Evolutionary conservation across 2,329 filamentous ascomycete species (phyloP), one percentile per base, ranked within the genome.

Genomic region (Ascochyta koolunga): DNA sequence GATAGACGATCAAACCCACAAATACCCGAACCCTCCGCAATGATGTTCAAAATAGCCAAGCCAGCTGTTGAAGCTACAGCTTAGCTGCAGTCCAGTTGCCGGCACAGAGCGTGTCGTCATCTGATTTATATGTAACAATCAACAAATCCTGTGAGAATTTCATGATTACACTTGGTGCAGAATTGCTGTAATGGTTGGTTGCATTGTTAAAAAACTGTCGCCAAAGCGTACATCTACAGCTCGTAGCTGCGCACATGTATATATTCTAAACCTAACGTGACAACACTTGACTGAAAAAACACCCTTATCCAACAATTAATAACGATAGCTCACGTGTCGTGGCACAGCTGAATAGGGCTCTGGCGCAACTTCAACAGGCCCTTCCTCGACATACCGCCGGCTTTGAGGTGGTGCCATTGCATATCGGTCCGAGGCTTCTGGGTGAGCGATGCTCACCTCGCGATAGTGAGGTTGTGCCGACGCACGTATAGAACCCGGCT

Each of bases 371-470:
- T 73, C 69, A 29, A 66, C 50, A 4, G 60, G 61, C 24, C 68
- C 67, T 21, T 78, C 75, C 50, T 80, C 78, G 19, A 78, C 68
- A 63, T 78, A 80, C 19, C 76, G 69, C 43, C 71, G 61, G 24
- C 60, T 44, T 43, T 65, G 69, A n/a, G 67, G 63, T 25, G 68
- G 56, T 8, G 60, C 66, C 48, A 67, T 69, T 10, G 67, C 58
- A 40, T 69, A 75, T 4, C 70, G 71, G 39, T 73, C 70, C 27
- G 64, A 60, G 9, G 68, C 58, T 47, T 73, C 71, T 43, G 64
- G 68, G 15, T 65, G 77, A 52, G 76, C 68, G 29, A 79, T 73
- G 54, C 78, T 80, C 42, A 78, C 70, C 66, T 74, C 67, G 47
- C 68, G 61, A 59, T 72, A 73, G 62, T 77, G 66, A 36, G 68